These are phyloP conservation scores for Penicillium psychrosexuale DNA, from an alignment of 2,329 filamentous ascomycete genomes.

Conservation along the genomic window DNA sequence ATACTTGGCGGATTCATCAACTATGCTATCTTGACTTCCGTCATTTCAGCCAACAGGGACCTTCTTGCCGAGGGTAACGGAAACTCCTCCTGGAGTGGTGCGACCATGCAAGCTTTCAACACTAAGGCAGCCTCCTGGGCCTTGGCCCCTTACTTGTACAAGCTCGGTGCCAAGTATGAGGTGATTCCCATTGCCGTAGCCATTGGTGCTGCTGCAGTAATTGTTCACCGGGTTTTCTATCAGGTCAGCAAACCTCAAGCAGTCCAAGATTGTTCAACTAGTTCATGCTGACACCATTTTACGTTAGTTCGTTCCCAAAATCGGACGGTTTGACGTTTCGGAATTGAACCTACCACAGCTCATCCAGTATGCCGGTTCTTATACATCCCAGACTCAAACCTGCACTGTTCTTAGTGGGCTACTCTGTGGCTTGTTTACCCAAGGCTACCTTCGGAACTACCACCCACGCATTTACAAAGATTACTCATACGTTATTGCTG, in stretches of 20 bases:
- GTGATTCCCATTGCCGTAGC: conserved; percentile 50
- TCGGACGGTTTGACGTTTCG: conserved; percentile 42
- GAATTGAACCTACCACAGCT: conserved; percentile 55
- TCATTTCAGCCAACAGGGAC: conserved; percentile 49
- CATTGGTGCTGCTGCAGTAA: conserved; percentile 39
- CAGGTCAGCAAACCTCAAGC: not conserved
- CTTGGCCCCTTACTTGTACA: conserved; percentile 54
- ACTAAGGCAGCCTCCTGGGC: conserved; percentile 43
- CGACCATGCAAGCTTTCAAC: conserved; percentile 46
- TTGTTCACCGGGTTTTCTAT: conserved; percentile 12
- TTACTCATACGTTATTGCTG: conserved; percentile 53
- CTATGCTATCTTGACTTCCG: conserved; percentile 57
- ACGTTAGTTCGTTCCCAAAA: conserved; percentile 47
- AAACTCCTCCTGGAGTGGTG: conserved; percentile 54
- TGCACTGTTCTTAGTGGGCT: conserved; percentile 51
- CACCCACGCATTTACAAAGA: conserved; percentile 52
- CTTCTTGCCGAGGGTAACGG: conserved; percentile 49
- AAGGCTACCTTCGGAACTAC: conserved; percentile 56
- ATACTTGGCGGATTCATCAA: conserved; percentile 54
- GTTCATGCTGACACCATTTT: not conserved
- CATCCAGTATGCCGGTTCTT: conserved; percentile 52
- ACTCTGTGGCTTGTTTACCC: conserved; percentile 48
- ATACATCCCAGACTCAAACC: conserved; percentile 55
- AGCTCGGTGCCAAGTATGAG: conserved; percentile 44
- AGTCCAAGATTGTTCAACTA: not conserved